Conservation (phyloP, 169 alveolate species). For the Cryptosporidium ryanae region DNA sequence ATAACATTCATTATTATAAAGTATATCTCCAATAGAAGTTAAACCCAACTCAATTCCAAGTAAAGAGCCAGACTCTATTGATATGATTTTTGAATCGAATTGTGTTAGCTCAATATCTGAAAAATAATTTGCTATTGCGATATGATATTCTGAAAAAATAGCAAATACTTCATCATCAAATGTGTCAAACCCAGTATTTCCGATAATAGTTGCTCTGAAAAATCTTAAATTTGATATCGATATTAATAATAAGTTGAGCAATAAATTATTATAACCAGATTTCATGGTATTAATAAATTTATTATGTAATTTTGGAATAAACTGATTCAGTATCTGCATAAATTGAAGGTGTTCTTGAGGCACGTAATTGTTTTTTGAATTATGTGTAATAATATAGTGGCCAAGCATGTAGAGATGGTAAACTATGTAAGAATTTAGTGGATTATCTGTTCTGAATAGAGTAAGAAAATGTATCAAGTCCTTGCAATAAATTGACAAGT, state of each 20-base stretch:
- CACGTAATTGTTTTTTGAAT: background rate
- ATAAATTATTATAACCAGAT: background rate
- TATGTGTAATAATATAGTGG: background rate
- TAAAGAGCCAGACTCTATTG: conserved; percentile 22
- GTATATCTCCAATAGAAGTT: background rate
- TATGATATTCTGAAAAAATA: background rate
- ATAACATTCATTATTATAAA: conserved; percentile 9
- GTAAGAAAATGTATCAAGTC: conserved; percentile 7
- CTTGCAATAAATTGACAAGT: conserved; percentile 42
- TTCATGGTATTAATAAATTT: background rate
- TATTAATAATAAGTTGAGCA: background rate
- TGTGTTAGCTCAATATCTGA: background rate
- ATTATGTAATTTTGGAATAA: background rate
- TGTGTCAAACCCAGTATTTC: no score
- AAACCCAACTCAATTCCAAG: conserved; percentile 56
- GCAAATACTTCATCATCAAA: background rate
- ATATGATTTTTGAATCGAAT: conserved; percentile 7
- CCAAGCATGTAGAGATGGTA: conserved; percentile 26
- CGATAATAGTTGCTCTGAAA: background rate
- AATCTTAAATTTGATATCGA: conserved; percentile 21
- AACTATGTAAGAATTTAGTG: background rate
- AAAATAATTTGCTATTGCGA: background rate
- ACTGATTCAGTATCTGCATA: conserved; percentile 8
- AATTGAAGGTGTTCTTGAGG: conserved; percentile 26
- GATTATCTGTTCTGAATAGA: background rate